Evolutionary conservation across 1,284 basidiomycete species (phyloP), one percentile per base, ranked within the genome.

Genomic region (Pseudozyma thailandica): DNA sequence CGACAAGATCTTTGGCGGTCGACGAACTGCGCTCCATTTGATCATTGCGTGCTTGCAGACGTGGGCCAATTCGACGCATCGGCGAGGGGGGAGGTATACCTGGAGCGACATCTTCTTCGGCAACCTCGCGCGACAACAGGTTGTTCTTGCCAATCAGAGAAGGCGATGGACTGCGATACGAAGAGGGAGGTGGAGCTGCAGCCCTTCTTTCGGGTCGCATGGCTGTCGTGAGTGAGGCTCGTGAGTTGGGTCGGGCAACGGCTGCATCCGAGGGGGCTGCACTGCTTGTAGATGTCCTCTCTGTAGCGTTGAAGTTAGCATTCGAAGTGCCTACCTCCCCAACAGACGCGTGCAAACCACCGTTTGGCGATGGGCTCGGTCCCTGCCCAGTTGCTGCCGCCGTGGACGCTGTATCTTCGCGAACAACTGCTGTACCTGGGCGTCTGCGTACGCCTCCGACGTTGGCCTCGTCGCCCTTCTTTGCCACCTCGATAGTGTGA

Each of bases 401-500:
- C 12, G 51, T 23, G 15, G 50, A 49, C 16, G 37, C 42, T 7
- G 47, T 3, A 16, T 72, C 69, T 4, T 62, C 55, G 6, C 55
- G 62, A 13, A 54, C n/a, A 21, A 49, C 37, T 6, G 54, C 46
- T 10, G 73, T 65, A 25, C 75, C 77, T 2, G 77, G 66, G 31
- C 75, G 57, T 30, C 55, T 41, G 18, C 77, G 58, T 16, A 62
- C 39, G 1, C 51, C 44, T 23, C 26, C 35, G 10, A 58, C 43
- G 35, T 65, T 58, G 42, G 28, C 37, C 23, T 48, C 50, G 6
- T 51, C 53, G 6, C 64, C 70, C 27, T 77, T 64, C 15, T 66
- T 63, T 38, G 59, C 58, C 4, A 76, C 75, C 49, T 78, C 76
- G 38, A 78, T 78, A 20, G 76, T 75, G 16, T 75, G 74, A 9